phyloP scores from a whole-genome alignment of 2,329 filamentous ascomycete genomes.

The Trichoderma koningii region DNA sequence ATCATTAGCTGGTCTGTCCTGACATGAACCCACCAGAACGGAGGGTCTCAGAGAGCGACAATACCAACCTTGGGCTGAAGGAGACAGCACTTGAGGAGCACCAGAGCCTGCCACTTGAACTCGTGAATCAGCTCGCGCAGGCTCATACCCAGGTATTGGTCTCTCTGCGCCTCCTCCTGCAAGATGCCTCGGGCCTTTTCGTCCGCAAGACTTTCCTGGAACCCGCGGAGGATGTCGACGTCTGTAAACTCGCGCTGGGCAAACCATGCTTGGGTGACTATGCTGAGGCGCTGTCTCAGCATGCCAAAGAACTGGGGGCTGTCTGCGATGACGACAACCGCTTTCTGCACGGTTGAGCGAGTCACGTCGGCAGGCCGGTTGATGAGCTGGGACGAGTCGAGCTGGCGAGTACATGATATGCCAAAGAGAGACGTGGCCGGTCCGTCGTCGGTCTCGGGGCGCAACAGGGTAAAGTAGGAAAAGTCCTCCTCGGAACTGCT shows the following conservation, averaged over 20 bases:
- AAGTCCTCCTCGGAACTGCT: slow-evolving; percentile 89
- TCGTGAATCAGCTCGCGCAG: slow-evolving; percentile 89
- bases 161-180: slow-evolving; percentile 70
- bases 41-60: neutral
- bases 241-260: slow-evolving; percentile 91
- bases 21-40: neutral
- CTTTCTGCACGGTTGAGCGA: slow-evolving; percentile 96
- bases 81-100: slow-evolving; percentile 89
- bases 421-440: slow-evolving; percentile 86
- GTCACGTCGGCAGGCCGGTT: slow-evolving; percentile 86
- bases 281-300: slow-evolving; percentile 82
- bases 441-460: slow-evolving; percentile 54
- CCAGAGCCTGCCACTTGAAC: slow-evolving; percentile 91
- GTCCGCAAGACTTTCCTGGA: slow-evolving; percentile 82
- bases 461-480: slow-evolving; percentile 92
- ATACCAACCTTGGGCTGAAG: slow-evolving; percentile 82
- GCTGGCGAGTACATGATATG: slow-evolving; percentile 90
- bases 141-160: slow-evolving; percentile 87
- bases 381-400: slow-evolving; percentile 76
- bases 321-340: slow-evolving; percentile 92
- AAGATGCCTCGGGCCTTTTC: slow-evolving; percentile 60
- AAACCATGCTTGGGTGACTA: slow-evolving; percentile 96
- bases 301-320: slow-evolving; percentile 88
- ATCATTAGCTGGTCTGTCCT: neutral
- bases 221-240: slow-evolving; percentile 82